Percentiles rank a stretch among this genome's conserved stretches.
These are phyloP conservation scores for Babesia divergens DNA, from an alignment of 169 alveolate genomes.

Conservation along the genomic window DNA sequence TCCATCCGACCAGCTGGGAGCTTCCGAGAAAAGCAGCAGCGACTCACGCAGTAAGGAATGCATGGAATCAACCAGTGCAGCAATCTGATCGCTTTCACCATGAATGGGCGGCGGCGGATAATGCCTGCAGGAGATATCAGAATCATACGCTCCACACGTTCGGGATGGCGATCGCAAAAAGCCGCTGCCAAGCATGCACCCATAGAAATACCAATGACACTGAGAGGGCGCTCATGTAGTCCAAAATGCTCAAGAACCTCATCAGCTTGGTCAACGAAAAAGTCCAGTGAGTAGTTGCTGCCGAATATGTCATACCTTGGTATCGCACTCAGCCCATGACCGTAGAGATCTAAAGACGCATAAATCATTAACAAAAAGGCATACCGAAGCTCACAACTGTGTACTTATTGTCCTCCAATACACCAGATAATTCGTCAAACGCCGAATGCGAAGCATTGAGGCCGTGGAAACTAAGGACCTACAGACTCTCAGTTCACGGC, in stretches of 20 bases:
- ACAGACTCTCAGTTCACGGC: neutral
- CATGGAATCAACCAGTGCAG: slow-evolving; percentile 70
- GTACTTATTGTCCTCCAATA: slow-evolving; percentile 57
- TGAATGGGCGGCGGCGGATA: slow-evolving; percentile 65
- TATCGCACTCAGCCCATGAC: slow-evolving; percentile 76
- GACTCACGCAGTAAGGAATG: slow-evolving; percentile 20
- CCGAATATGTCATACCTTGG: slow-evolving; percentile 72
- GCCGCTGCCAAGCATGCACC: slow-evolving; percentile 74
- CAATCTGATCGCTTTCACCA: slow-evolving; percentile 39
- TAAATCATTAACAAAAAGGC: neutral
- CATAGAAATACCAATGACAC: slow-evolving; percentile 78
- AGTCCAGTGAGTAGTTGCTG: slow-evolving; percentile 67
- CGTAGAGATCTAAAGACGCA: slow-evolving; percentile 66
- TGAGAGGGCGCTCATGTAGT: slow-evolving; percentile 51
- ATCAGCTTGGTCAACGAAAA: slow-evolving; percentile 72
- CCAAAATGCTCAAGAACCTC: slow-evolving; percentile 66
- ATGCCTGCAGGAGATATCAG: slow-evolving; percentile 78
- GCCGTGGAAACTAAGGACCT: slow-evolving; percentile 77
- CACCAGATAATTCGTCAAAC: slow-evolving; percentile 63
- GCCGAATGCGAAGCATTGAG: slow-evolving; percentile 74
- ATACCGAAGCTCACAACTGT: slow-evolving; percentile 75
- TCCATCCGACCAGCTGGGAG: neutral
- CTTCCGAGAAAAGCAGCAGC: slow-evolving; percentile 39
- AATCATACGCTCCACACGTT: slow-evolving; percentile 68
- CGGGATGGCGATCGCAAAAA: slow-evolving; percentile 70